Evolutionary conservation across 2,329 filamentous ascomycete genomes (phyloP), one percentile per base, ranked within the genome.

Genomic region (Talaromyces funiculosus): DNA sequence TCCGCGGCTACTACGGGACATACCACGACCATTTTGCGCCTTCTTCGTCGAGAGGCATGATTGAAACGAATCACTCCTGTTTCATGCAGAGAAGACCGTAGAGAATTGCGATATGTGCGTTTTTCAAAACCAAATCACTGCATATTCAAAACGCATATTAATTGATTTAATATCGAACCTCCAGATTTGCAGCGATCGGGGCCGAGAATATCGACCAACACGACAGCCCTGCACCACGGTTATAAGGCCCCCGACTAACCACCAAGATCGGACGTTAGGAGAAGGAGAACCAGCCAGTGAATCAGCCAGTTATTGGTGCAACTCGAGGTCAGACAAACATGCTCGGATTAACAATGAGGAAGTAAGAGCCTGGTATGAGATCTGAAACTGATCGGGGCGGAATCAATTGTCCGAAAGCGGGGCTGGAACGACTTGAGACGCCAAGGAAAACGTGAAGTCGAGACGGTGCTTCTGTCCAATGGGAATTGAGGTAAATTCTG

Each of bases 21-120:
- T 73, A 78, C 77, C 77, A 79, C 42, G 77, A 77, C 77, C 77
- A 79, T 64, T 79, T 79, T 26, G 71, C 72, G 6, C 74, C 74
- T 66, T 76, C 71, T 69, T 77, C 75, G 47, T 78, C 77, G 18
- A 75, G 68, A 66, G 77, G 77, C 77, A 79, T 78, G 29, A 57
- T 71, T 26, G 40, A 14, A 35, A 51, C 47, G 14, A 22, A n/a
- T 51, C 47, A 35, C 26, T 22, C 9, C 10, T 51, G 10, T 51
- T 9, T 5, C 47, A 51, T 35, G 29, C 47, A 51, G 20, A 22
- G 18, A 42, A 14, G 14, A 35, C n/a, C n/a, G n/a, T n/a, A 10
- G 43, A 47, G 1, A n/a, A 47, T 24, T 20, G 18, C 47, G 2
- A 22, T 20, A 12, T 51, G 20, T 8, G 20, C 2, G 14, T 18